A percentile compares a stretch with the other conserved stretches of the same genome.
Conservation (phyloP, 192 early-diverging fungal species). For the Lobosporangium transversale region DNA sequence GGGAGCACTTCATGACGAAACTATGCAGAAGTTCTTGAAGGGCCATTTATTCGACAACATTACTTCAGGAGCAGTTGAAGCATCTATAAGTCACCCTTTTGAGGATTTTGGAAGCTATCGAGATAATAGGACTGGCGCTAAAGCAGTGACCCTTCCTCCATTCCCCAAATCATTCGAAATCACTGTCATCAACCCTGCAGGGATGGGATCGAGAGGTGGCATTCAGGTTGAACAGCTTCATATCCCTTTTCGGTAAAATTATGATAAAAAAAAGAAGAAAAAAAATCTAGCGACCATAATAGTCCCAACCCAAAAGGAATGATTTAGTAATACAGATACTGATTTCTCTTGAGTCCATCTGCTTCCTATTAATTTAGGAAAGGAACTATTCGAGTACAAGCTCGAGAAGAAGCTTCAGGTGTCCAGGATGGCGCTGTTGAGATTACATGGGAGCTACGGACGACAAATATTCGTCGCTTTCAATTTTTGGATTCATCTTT, state of each 20-base stretch:
- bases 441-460: slow-evolving; percentile 59
- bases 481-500: slow-evolving; percentile 54
- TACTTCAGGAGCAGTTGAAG: not conserved
- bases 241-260: slow-evolving; percentile 69
- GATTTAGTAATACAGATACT: too few relatives aligned
- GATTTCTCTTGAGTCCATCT: not conserved
- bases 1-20: slow-evolving; percentile 64
- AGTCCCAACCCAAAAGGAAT: too few relatives aligned
- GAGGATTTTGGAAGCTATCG: too few relatives aligned
- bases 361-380: slow-evolving; percentile 13
- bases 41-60: slow-evolving; percentile 42
- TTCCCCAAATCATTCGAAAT: slow-evolving; percentile 70
- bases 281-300: too few relatives aligned
- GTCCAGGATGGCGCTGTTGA: slow-evolving; percentile 6
- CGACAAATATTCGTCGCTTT: slow-evolving; percentile 73
- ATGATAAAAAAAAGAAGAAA: too few relatives aligned
- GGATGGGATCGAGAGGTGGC: slow-evolving; percentile 71
- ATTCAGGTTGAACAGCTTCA: slow-evolving; percentile 72
- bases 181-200: slow-evolving; percentile 70
- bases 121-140: too few relatives aligned
- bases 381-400: slow-evolving; percentile 29
- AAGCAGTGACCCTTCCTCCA: slow-evolving; percentile 24
- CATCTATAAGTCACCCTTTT: not conserved
- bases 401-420: slow-evolving; percentile 17
- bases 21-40: slow-evolving; percentile 60